Conservation (phyloP, 345 rosid genomes). For the Psidium guajava region DNA sequence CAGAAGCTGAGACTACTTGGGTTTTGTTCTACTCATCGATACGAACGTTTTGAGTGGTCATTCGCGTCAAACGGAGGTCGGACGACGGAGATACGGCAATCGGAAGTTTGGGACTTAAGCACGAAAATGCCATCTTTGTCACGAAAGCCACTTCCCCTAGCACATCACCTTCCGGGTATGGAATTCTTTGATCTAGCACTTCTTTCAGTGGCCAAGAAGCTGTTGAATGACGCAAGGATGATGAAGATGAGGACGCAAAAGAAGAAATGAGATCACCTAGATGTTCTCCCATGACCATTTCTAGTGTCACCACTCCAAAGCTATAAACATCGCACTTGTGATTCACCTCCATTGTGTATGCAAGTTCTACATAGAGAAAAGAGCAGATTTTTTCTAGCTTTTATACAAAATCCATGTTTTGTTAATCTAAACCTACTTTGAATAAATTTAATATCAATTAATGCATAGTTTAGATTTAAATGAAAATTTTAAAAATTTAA, state of each 20-base stretch:
- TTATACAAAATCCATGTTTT: background rate
- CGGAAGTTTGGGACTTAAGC: background rate
- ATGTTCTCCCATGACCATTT: background rate
- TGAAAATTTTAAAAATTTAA: background rate
- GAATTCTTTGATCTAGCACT: background rate
- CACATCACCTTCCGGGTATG: background rate
- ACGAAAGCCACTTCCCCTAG: background rate
- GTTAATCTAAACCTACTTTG: background rate
- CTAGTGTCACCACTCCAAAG: background rate
- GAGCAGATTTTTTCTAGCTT: background rate
- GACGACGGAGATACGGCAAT: too few species aligned
- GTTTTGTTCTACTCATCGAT: too few species aligned
- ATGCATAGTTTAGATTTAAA: background rate
- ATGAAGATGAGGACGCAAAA: background rate
- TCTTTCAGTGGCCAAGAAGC: background rate
- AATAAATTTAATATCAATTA: background rate
- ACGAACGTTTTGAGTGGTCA: too few species aligned
- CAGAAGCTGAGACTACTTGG: too few species aligned
- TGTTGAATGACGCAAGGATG: background rate
- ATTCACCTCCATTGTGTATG: background rate
- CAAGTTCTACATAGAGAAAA: background rate
- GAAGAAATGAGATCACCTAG: background rate
- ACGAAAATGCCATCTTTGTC: background rate
- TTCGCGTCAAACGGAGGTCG: too few species aligned
- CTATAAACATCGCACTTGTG: slow-evolving; percentile 4